Evolutionary conservation across 73 alveolate species (phyloP).

Genomic region (Uronychia setigera): DNA sequence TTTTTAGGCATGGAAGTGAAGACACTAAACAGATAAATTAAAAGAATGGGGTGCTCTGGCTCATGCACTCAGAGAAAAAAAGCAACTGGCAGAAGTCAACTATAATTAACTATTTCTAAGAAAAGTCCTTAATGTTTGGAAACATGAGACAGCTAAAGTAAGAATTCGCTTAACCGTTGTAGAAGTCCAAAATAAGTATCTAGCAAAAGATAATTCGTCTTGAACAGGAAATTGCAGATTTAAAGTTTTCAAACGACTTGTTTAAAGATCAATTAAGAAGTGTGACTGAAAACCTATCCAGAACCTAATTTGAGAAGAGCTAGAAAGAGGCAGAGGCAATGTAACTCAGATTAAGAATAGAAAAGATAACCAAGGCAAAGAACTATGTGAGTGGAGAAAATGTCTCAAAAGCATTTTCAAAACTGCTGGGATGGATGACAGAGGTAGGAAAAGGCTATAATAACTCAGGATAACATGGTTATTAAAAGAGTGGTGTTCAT

Average conservation of each 20-base stretch:
- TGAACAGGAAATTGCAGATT: not conserved
- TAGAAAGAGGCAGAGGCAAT: not conserved
- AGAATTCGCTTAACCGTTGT: not conserved
- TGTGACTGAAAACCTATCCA: not conserved
- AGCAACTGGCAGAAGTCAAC: not conserved
- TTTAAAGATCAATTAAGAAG: not conserved
- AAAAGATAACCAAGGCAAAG: not conserved
- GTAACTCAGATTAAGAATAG: not conserved
- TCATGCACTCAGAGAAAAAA: not conserved
- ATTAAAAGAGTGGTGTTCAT: not conserved
- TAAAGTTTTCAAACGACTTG: not conserved
- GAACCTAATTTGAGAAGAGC: not conserved
- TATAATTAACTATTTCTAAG: not conserved
- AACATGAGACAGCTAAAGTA: not conserved
- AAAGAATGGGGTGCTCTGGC: not conserved
- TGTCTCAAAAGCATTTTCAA: not conserved
- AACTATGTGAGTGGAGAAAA: not conserved
- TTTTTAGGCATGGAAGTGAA: not conserved
- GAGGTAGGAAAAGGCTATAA: not conserved
- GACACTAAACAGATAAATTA: not conserved
- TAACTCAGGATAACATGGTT: not conserved
- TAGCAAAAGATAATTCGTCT: not conserved
- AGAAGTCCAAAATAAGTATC: not conserved
- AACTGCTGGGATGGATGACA: not conserved
- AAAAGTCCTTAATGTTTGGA: not conserved